Base-by-base conservation (phyloP, 257 asterid genomes). In the Jacaranda copaia region DNA sequence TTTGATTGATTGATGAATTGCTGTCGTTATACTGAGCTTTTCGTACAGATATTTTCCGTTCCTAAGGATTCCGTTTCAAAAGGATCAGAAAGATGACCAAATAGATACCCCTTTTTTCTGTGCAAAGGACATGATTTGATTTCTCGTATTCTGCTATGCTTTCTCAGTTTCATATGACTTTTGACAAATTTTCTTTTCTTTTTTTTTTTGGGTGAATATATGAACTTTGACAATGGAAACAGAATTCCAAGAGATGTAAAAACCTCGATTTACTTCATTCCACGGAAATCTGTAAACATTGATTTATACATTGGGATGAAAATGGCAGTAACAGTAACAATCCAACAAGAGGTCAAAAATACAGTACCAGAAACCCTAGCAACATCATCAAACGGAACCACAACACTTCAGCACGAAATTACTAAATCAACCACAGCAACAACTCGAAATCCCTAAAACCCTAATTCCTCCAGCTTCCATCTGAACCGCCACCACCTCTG, bases 391-490 rank as follows among this genome's bases (percentile, higher is more conserved):
- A 75, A 15, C 51, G 35, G 32, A 64, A 76, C 19, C n/a, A 5
- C 18, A 71, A 35, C 39, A 46, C 49, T 68, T 16, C 25, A 45
- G 69, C 35, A 66, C 58, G 18, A 36, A 75, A 75, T 13, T 9
- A 53, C 32, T 3, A 12, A n/a, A 68, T 46, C 39, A 46, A 16
- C 13, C 38, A 20, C 11, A 9, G 5, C 5, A 46, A 57, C 71
- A 72, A 51, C 40, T 9, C 2, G 1, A 43, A 20, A 81, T 2
- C 5, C 3, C 19, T 16, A 32, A 10, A 19, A 0, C 1, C 0
- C 59, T 77, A 83, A 40, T 52, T 70, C 81, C 84, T 80, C 84
- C 85, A 81, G 76, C n/a, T 70, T 0, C 85, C 88, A 0, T 82
- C 84, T 0, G 84, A 73, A 12, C 35, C 82, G 1, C 85, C 81